Base-by-base conservation (phyloP, 1,284 basidiomycete species). In the Grifola frondosa region DNA sequence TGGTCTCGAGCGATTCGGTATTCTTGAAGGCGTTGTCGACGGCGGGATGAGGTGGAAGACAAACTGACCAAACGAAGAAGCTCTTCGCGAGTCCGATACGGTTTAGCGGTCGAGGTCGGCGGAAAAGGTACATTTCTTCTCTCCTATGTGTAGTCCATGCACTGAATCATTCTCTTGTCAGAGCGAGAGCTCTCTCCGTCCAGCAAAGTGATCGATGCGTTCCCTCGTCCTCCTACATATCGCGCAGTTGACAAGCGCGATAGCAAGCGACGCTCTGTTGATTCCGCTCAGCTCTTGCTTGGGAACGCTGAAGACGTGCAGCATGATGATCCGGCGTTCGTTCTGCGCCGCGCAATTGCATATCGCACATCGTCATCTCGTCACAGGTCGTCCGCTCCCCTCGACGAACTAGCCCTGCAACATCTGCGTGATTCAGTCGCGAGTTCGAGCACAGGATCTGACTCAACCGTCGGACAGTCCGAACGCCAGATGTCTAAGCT, bases 1-100 rank as follows among this genome's bases (percentile, higher is more conserved):
- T 31, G 89, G 88, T 10, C 62, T 98, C 49, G 94, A 97, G 58
- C 71, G 91, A 40, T 97, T 97, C 59, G 95, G 95, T 0, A 95
- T 99, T 37, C 69, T 81, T 24, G 96, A 97, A 30, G 96, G 94
- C 15, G 92, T 99, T 2, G 95, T 97, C 1, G 94, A 98, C 62
- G 96, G 96, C 2, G 95, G 95, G 96, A 99, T 63, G 95, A 97
- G 58, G 81, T 98, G 1, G 96, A 98, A 64, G 93, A 96, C 60
- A 93, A 95, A 62, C 68, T 84, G 30, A 77, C 81, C 11, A 91
- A 92, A 65, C 74, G 92, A 42, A 76, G 86, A 48, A 95, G 91
- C 63, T 74, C 78, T 15, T 67, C 79, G 3, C 77, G 90, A 35
- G 88, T 96, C 30, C 77, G 91, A 36, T 98, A 97, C 63, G 80